phyloP scores from a whole-genome alignment of 2,329 filamentous ascomycete species.

The Aureobasidium namibiae region DNA sequence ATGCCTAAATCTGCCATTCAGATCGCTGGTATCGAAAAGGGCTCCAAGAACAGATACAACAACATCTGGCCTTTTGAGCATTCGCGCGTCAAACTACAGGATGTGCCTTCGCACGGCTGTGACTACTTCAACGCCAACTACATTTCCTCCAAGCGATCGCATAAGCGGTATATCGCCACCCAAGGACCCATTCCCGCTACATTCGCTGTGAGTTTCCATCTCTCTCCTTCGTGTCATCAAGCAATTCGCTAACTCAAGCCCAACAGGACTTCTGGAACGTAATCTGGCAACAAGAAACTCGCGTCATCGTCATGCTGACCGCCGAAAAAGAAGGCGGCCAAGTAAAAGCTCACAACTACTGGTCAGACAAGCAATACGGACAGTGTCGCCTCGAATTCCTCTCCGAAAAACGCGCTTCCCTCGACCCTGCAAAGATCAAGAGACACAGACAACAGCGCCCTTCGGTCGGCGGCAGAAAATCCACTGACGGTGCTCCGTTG shows the following conservation, averaged over 20 bases:
- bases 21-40: constrained; percentile 89
- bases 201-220: constrained; percentile 60
- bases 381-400: constrained; percentile 65
- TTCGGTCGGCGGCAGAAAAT: constrained; percentile 27
- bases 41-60: constrained; percentile 93
- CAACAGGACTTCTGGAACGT: constrained; percentile 92
- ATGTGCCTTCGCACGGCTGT: constrained; percentile 58
- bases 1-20: constrained; percentile 42
- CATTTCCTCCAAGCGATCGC: constrained; percentile 67
- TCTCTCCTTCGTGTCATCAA: background rate
- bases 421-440: constrained; percentile 55
- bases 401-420: constrained; percentile 72
- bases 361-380: constrained; percentile 73
- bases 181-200: constrained; percentile 90
- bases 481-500: constrained; percentile 23
- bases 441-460: constrained; percentile 29
- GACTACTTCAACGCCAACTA: constrained; percentile 97
- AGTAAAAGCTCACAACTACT: constrained; percentile 91
- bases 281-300: constrained; percentile 91
- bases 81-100: constrained; percentile 70
- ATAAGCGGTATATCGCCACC: constrained; percentile 91
- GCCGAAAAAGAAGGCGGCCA: constrained; percentile 90
- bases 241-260: background rate
- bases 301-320: constrained; percentile 93
- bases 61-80: constrained; percentile 97